These are phyloP conservation scores for Yarrowia deformans DNA, from an alignment of 805 yeast genomes.

Conservation along the genomic window DNA sequence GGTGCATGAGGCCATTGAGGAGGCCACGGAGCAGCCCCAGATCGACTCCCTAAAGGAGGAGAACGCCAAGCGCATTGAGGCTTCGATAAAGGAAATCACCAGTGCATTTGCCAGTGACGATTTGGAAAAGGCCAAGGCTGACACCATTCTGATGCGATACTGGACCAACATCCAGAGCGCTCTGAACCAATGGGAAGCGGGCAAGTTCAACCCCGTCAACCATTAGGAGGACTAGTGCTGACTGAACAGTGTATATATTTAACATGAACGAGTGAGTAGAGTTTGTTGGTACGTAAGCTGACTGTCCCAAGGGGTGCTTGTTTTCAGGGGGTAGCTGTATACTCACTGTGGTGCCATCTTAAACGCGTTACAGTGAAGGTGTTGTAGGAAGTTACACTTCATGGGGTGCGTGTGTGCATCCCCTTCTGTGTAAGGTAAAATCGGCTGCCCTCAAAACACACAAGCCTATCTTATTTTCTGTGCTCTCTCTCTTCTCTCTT, in stretches of 20 bases:
- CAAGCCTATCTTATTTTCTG: conserved; percentile 9
- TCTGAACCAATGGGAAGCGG: conserved; percentile 36
- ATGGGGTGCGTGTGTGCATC: conserved; percentile 6
- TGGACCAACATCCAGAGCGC: conserved; percentile 69
- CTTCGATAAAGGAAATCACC: conserved; percentile 57
- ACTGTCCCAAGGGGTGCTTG: too few species aligned
- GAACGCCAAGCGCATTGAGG: conserved; percentile 63
- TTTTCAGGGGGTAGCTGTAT: too few species aligned
- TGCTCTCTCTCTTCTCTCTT: not conserved
- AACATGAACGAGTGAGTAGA: not conserved
- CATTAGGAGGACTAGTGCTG: not conserved
- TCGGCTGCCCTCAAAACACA: conserved; percentile 12
- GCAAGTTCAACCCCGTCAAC: conserved; percentile 35
- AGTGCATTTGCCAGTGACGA: conserved; percentile 57
- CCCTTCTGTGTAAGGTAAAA: conserved; percentile 14
- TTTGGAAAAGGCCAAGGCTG: conserved; percentile 66
- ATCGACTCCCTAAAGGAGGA: conserved; percentile 59
- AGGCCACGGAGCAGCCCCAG: conserved; percentile 66
- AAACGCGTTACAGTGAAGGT: not conserved
- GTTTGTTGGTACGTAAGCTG: too few species aligned
- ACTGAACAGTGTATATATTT: conserved; percentile 19
- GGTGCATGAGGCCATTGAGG: conserved; percentile 81
- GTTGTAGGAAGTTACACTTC: not conserved
- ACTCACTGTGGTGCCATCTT: not conserved
- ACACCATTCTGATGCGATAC: conserved; percentile 77